phyloP scores from a whole-genome alignment of 805 yeast genomes.

The Debaryomyces prosopidis region DNA sequence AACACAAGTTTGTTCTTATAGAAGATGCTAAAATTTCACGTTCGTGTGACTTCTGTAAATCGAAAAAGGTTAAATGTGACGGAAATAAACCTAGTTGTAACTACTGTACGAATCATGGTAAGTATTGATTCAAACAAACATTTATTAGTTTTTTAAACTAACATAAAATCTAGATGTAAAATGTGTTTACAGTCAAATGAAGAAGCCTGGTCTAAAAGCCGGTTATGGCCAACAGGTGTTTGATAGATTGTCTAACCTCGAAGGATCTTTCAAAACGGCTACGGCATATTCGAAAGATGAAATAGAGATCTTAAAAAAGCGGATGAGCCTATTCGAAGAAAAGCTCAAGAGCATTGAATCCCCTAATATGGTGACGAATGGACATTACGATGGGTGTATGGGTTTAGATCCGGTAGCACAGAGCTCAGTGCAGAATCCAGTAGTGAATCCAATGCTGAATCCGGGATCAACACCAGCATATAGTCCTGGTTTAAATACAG shows the following conservation, averaged over 20 bases:
- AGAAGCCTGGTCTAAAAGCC: constrained; percentile 16
- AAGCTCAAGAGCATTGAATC: constrained; percentile 5
- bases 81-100: constrained; percentile 13
- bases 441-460: too few species aligned
- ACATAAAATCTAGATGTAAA: background rate
- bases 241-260: constrained; percentile 11
- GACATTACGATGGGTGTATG: background rate
- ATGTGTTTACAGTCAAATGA: constrained; percentile 16
- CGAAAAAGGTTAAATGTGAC: constrained; percentile 16
- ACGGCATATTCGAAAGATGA: constrained; percentile 8
- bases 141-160: too few species aligned
- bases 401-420: too few species aligned
- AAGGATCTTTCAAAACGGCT: background rate
- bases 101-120: constrained; percentile 12
- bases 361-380: background rate
- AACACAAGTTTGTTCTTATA: background rate
- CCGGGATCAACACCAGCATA: too few species aligned
- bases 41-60: constrained; percentile 17
- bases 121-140: background rate
- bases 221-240: constrained; percentile 19
- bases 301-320: constrained; percentile 6
- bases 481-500: too few species aligned
- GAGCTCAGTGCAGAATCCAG: too few species aligned
- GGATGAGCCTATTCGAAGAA: constrained; percentile 7
- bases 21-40: constrained; percentile 8